phyloP scores from a whole-genome alignment of 2,329 filamentous ascomycete species.

The Cytospora schulzeri region DNA sequence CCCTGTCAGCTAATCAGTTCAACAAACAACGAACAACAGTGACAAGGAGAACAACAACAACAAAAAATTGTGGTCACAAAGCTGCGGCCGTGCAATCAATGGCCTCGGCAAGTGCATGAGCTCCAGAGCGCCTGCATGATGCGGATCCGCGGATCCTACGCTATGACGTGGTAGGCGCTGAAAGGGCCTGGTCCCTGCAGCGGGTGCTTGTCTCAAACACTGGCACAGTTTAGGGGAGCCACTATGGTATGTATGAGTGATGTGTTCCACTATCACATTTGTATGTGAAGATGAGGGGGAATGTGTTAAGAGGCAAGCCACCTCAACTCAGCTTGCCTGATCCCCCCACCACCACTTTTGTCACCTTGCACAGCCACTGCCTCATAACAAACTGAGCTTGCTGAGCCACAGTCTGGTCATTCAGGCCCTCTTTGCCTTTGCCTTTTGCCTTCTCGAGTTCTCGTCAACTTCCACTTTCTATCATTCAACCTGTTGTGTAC shows the following conservation, averaged over 20 bases:
- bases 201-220: not conserved
- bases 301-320: not conserved
- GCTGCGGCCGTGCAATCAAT: constrained; percentile 1
- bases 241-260: not conserved
- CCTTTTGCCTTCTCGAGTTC: not conserved
- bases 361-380: not conserved
- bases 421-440: not conserved
- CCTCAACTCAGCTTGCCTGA: not conserved
- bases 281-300: no score
- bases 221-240: not conserved
- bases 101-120: not conserved
- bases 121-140: constrained; percentile 18
- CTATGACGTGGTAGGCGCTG: constrained; percentile 22
- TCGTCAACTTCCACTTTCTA: no score
- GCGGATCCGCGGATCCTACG: constrained; percentile 22
- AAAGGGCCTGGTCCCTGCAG: constrained; percentile 20
- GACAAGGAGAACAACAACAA: constrained; percentile 6
- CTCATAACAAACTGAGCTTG: not conserved
- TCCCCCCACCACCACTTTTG: not conserved
- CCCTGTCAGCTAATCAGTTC: not conserved
- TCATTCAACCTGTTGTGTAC: not conserved
- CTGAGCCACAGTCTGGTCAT: not conserved
- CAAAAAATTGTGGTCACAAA: not conserved
- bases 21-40: not conserved
- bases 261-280: not conserved